Evolutionary conservation across 78 protist species (phyloP).

Genomic region (Emiliania huxleyi): DNA sequence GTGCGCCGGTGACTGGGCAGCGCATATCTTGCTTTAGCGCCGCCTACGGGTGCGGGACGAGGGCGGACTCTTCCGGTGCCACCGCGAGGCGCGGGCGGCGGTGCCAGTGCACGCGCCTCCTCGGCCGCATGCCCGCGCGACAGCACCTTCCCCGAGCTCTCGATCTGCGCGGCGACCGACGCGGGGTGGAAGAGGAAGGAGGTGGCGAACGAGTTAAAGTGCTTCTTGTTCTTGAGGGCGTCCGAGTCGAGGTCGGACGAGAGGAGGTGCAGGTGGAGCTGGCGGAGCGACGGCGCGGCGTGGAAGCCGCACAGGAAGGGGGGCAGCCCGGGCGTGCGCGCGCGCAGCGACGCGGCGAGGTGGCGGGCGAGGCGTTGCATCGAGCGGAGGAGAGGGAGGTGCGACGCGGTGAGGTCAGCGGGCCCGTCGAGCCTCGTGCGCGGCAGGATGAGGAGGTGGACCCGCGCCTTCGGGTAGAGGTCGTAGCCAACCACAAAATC

Average conservation of each 20-base stretch:
- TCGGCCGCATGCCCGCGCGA: neutral
- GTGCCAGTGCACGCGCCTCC: too few species aligned
- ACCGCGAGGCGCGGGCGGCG: too few species aligned
- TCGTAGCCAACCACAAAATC: neutral
- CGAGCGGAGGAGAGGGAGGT: neutral
- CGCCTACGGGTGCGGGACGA: too few species aligned
- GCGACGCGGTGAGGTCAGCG: neutral
- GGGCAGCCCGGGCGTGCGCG: neutral
- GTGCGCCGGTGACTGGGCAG: neutral
- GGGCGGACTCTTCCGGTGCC: too few species aligned
- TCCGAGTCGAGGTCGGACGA: conserved; percentile 62
- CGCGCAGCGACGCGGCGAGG: neutral
- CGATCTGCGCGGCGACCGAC: neutral
- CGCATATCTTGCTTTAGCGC: neutral
- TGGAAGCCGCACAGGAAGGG: conserved; percentile 16
- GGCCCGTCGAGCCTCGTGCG: neutral
- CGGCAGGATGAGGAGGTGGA: conserved; percentile 13
- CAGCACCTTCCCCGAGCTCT: neutral
- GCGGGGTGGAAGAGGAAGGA: conserved; percentile 51
- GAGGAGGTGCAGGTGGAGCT: conserved; percentile 73
- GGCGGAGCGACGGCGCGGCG: conserved; percentile 27
- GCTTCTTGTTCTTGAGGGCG: conserved; percentile 70
- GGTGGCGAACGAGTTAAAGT: conserved; percentile 79
- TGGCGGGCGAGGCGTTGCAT: neutral
- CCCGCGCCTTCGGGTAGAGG: neutral